Conservation (phyloP, 2,329 filamentous ascomycete species). For the Tricladium varicosporioides region DNA sequence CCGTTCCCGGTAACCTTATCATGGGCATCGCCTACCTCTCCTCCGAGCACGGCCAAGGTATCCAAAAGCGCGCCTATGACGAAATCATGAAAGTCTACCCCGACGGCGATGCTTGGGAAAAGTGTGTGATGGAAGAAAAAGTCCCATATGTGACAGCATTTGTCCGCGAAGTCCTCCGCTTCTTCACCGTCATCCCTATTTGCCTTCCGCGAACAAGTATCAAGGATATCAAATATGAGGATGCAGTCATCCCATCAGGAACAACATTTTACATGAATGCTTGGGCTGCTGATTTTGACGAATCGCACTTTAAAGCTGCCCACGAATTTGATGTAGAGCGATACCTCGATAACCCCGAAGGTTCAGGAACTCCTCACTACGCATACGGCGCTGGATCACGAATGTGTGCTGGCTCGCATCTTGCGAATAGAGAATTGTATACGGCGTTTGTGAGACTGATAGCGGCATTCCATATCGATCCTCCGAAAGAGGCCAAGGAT, state of each 20-base stretch:
- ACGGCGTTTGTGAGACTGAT: constrained; percentile 59
- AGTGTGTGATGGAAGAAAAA: constrained; percentile 70
- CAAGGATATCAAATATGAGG: constrained; percentile 69
- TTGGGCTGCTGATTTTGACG: constrained; percentile 73
- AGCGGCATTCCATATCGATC: constrained; percentile 54
- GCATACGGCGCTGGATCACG: constrained; percentile 61
- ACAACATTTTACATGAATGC: constrained; percentile 84
- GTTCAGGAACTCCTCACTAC: constrained; percentile 57
- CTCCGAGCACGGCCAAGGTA: constrained; percentile 63
- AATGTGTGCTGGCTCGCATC: constrained; percentile 62
- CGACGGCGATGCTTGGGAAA: constrained; percentile 72
- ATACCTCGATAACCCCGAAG: constrained; percentile 54
- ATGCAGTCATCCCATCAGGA: constrained; percentile 66
- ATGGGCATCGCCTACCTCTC: constrained; percentile 77
- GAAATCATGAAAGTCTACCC: constrained; percentile 73
- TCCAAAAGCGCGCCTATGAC: constrained; percentile 66
- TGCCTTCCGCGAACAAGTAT: constrained; percentile 71
- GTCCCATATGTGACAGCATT: constrained; percentile 74
- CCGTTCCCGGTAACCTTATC: constrained; percentile 74
- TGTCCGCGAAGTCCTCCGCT: constrained; percentile 75
- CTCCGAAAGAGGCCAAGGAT: constrained; percentile 45
- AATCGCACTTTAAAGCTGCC: constrained; percentile 63
- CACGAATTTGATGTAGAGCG: constrained; percentile 66
- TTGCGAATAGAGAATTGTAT: constrained; percentile 63
- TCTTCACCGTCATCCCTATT: constrained; percentile 77